These are phyloP conservation scores for Clavispora asparagi DNA, from an alignment of 805 yeast genomes.

Conservation along the genomic window DNA sequence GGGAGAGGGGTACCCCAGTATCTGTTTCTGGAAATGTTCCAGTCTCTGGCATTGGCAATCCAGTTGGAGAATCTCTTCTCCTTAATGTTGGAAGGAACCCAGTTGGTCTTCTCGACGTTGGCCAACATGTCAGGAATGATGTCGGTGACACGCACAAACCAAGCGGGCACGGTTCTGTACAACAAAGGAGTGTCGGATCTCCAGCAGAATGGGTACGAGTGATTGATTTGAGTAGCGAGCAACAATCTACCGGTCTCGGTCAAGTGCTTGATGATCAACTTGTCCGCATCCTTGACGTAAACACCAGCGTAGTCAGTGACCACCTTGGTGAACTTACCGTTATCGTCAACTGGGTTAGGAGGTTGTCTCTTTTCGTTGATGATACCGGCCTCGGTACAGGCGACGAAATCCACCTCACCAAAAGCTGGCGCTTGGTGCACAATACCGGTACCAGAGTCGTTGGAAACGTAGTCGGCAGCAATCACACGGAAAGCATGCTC, in stretches of 20 bases:
- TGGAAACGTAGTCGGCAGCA: constrained; percentile 77
- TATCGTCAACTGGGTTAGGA: constrained; percentile 94
- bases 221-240: constrained; percentile 78
- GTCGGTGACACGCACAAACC: constrained; percentile 91
- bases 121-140: constrained; percentile 84
- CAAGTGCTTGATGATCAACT: constrained; percentile 77
- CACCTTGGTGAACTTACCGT: constrained; percentile 74
- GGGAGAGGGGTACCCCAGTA: constrained; percentile 99
- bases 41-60: constrained; percentile 98
- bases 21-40: constrained; percentile 97
- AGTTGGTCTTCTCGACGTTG: constrained; percentile 78
- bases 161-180: constrained; percentile 95
- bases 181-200: constrained; percentile 97
- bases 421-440: constrained; percentile 98
- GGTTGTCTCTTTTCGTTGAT: constrained; percentile 63
- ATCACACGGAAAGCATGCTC: constrained; percentile 81
- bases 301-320: constrained; percentile 74
- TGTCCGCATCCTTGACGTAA: constrained; percentile 95
- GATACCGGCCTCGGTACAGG: constrained; percentile 70
- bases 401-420: constrained; percentile 97
- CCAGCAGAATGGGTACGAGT: constrained; percentile 99
- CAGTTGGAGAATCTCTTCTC: constrained; percentile 96
- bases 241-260: constrained; percentile 73
- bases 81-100: constrained; percentile 91
- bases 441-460: constrained; percentile 97